Base-by-base conservation (phyloP, 202 grass and related monocot genomes). In the Eragrostis tef region DNA sequence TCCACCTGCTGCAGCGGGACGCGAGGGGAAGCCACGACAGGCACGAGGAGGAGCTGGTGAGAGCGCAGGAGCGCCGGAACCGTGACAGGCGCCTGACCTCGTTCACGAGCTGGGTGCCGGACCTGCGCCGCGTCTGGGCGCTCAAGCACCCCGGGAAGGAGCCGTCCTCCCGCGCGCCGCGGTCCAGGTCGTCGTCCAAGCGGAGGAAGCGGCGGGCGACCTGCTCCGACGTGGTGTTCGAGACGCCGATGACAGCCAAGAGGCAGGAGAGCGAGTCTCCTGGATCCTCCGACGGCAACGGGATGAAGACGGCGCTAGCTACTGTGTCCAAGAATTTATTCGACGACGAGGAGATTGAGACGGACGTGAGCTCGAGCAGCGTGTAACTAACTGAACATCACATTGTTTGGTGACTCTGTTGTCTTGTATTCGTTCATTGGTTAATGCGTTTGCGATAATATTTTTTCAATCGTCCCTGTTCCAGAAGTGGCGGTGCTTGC, bases 21-120 rank as follows among this genome's bases (percentile, higher is more conserved):
- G 9, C 56, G 1, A 36, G 58, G 75, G 29, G 29, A 31, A 74
- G 9, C 22, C 70, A 86, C 19, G 47, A 87, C 64, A 62, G 62
- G 57, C 84, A 89, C 12, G 84, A 91, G 59, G 70, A 75, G 73
- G 71, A 75, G 71, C 82, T 88, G 87, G 70, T 73, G 9, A 86
- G 80, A 81, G 92, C 90, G 43, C 86, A 79, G 68, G 89, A 90
- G 79, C 85, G 91, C 52, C 88, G 91, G 51, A 80, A 94, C 64
- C 89, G 94, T 34, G 81, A 97, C 62, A 71, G 89, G 70, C 81
- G 90, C 47, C 53, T 94, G 57, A 88, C 89, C 27, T 95, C 92
- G 13, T 94, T 93, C 87, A 98, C 95, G 11, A 98, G 95, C 79
- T 95, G 90, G 88, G 80, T 91, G 51, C 95, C 95, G 2, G 92